Base-by-base conservation (phyloP, 352 stramenopile genomes). In the Pythium phragmiticola region DNA sequence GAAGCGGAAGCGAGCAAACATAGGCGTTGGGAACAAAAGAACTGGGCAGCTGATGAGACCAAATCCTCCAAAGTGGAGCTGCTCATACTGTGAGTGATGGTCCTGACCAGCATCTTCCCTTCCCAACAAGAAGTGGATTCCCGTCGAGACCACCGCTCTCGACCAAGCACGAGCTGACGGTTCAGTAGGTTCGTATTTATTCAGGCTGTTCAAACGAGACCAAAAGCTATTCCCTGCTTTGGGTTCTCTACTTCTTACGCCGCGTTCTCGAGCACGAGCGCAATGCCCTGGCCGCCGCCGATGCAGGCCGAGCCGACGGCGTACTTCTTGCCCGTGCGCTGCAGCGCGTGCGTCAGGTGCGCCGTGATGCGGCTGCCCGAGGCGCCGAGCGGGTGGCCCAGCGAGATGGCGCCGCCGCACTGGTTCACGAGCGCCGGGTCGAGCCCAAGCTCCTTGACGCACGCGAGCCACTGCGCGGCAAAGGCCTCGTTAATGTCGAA, bases 401-500 rank as follows among this genome's bases (percentile, higher is more conserved):
- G 76, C 47, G 91, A 84, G 68, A 99, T 99, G 21, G 97, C 97
- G 57, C 97, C 97, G 52, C 97, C 97, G 65, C 93, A 88, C 65
- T 97, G 73, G 76, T 99, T 99, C 4, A 84, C 88, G 67, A 97
- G 94, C 16, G 84, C 82, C 41, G 95, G 91, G 75, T 99, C 89
- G 43, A 99, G 72, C 9, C 94, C 91, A n/a, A 99, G 77, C 68
- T 97, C 96, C 77, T 98, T 98, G 65, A 97, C 88, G 65, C 96
- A 99, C 17, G 96, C 82, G 50, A 99, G 79, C 80, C 95, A 98
- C 78, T 99, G 96, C 11, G 95, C 88, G 8, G 97, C 97, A 76
- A 99, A 99, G 11, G 97, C 97, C 82, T 99, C 97, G 76, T 99
- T 99, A 75, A 99, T 98, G 80, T 99, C 97, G 14, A 98, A 81